A percentile compares a stretch with the other conserved stretches of the same genome.
These are phyloP conservation scores for Penicillium taxi DNA, from an alignment of 495 filamentous ascomycete genomes.

Conservation along the genomic window DNA sequence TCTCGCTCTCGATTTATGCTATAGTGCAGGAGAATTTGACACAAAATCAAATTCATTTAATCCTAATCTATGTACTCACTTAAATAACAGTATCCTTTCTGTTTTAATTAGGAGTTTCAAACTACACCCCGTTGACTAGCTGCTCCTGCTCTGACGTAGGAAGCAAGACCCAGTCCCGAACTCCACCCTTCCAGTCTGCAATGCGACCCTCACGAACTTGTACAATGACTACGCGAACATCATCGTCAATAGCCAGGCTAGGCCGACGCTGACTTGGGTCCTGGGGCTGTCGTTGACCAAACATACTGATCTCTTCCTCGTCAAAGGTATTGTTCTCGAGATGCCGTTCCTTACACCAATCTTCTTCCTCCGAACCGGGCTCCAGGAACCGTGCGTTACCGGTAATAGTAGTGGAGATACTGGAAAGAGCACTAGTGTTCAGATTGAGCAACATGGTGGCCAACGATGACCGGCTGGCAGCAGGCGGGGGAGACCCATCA, in stretches of 20 bases:
- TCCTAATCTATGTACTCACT: no score
- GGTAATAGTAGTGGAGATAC: slow-evolving; percentile 89
- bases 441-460: slow-evolving; percentile 78
- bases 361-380: slow-evolving; percentile 66
- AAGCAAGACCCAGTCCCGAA: slow-evolving; percentile 61
- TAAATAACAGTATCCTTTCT: no score
- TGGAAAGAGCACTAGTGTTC: slow-evolving; percentile 79
- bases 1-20: no score
- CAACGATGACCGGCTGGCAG: slow-evolving; percentile 58
- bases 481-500: slow-evolving; percentile 55
- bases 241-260: slow-evolving; percentile 58
- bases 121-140: slow-evolving; percentile 37
- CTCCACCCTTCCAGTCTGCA: slow-evolving; percentile 73
- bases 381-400: slow-evolving; percentile 68
- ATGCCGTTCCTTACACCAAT: slow-evolving; percentile 71
- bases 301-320: slow-evolving; percentile 36
- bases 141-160: slow-evolving; percentile 21
- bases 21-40: no score
- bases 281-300: slow-evolving; percentile 33
- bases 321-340: slow-evolving; percentile 87
- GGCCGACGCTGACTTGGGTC: slow-evolving; percentile 21
- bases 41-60: no score
- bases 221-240: slow-evolving; percentile 68
- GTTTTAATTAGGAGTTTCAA: no score
- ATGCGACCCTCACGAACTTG: slow-evolving; percentile 65